Base-by-base conservation (phyloP, 2,329 filamentous ascomycete genomes). In the Fusarium kyushuense region DNA sequence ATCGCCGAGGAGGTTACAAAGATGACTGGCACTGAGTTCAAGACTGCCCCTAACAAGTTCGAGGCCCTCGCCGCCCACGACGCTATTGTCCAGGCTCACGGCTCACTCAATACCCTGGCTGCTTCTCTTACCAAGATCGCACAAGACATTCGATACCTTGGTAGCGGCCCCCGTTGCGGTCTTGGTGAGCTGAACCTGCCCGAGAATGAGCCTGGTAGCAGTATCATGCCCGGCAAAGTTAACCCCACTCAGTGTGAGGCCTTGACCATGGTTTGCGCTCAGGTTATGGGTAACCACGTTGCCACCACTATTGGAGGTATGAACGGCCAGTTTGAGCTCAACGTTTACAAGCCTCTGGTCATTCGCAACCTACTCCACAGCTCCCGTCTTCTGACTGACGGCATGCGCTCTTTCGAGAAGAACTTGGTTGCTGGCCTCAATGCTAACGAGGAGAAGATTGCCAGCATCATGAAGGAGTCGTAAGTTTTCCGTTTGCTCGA, bases 151-250 rank as follows among this genome's bases (percentile, higher is more conserved):
- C 92, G 96, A 76, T 98, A 97, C 84, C 92, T 98, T 53, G 96
- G 96, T 74, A 97, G 93, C 72, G 96, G 96, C 17, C 96, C 96
- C 57, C 93, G 96, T 63, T 98, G 96, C 81, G 96, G 96, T 76
- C 90, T 98, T 23, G 95, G 94, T 71, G 96, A 99, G 84, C 88
- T 99, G 68, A 88, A 88, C 76, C 89, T 99, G 52, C 96, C 96
- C 27, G 96, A 99, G 85, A 99, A 99, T 84, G 96, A 99, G 85
- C 96, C 96, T 33, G 95, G 95, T 69, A 96, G 92, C 77, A 96
- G 92, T 74, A 98, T 99, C 85, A 99, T 99, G 96, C 96, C 96
- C 43, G 96, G 96, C 77, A 99, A 99, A 86, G 96, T 99, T 79
- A 99, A 99, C 86, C 96, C 96, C 32, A 99, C 96, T 32, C 96